Evolutionary conservation across 2,329 filamentous ascomycete species (phyloP), one percentile per base, ranked within the genome.

Genomic region (Chaetomium sp.): DNA sequence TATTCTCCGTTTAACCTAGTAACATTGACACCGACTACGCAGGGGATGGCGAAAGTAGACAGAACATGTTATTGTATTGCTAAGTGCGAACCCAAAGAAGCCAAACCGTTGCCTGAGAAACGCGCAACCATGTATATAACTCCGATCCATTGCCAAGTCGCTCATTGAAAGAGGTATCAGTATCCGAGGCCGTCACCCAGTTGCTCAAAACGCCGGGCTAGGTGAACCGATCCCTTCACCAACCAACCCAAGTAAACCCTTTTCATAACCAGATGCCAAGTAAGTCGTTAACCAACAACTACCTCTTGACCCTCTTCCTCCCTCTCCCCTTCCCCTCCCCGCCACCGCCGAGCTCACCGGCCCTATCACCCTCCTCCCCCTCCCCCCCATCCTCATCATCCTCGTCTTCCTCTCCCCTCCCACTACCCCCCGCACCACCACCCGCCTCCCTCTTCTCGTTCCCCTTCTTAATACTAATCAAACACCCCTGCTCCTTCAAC

Each of bases 391-490:
- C 64, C 8, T 19, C 66, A 4, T 68, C 69, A 2, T 67, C 76
- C 10, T 79, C 78, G 3, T 78, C 78, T 1, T 80, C 79, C 3
- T 79, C 80, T 21, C 81, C 80, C 47, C 78, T 79, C n/a, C 81
- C 79, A 12, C 79, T 78, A 16, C 62, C 59, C 2, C 57, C 61
- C 13, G 35, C 35, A 19, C 35, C 35, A 42, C 38, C 38, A 16
- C n/a, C n/a, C n/a, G 23, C 51, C 57, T 70, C 76, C 19, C 78
- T 79, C 75, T 86, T 87, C 65, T 92, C 89, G 69, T 91, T 93
- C 16, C 91, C 91, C 74, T 94, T 95, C 79, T 94, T 94, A 67
- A 94, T 91, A 42, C 91, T 91, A 67, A 95, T 93, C 57, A 92
- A 87, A 72, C 91, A 91, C 4, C 91, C 91, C 77, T 94, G 91